Evolutionary conservation across 1,284 basidiomycete genomes (phyloP).

Genomic region (Marasmius oreades): DNA sequence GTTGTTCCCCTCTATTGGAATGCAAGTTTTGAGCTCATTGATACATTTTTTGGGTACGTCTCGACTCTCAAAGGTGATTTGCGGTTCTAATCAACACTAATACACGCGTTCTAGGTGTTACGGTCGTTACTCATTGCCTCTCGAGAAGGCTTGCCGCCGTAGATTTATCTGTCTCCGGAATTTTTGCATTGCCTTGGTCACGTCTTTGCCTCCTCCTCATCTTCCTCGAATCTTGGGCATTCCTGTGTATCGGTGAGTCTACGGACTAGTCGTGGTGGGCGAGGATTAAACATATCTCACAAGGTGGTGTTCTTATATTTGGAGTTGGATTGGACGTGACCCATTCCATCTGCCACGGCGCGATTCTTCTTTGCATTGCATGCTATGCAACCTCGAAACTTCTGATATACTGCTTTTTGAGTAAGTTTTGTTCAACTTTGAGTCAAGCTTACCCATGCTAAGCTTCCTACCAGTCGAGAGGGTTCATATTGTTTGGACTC

Average conservation of each 20-base stretch:
- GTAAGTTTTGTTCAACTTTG: not conserved
- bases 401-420: constrained; percentile 6
- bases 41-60: too few relatives aligned
- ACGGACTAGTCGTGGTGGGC: not conserved
- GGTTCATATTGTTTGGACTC: constrained; percentile 6
- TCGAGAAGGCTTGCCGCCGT: not conserved
- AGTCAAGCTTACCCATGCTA: not conserved
- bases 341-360: not conserved
- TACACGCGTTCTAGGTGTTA: too few relatives aligned
- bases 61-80: too few relatives aligned
- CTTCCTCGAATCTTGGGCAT: constrained; percentile 9
- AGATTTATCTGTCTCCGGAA: constrained; percentile 6
- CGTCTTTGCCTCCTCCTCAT: constrained; percentile 4
- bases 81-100: too few relatives aligned
- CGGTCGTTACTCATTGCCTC: not conserved
- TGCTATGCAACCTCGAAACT: constrained; percentile 6
- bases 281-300: not conserved
- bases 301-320: constrained; percentile 6
- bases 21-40: too few relatives aligned
- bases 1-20: too few relatives aligned
- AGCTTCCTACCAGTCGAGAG: not conserved
- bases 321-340: constrained; percentile 3
- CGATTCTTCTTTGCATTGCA: constrained; percentile 4
- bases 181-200: not conserved
- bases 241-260: constrained; percentile 9